These are phyloP conservation scores for Penicillium canariense DNA, from an alignment of 495 filamentous ascomycete genomes.

Conservation along the genomic window DNA sequence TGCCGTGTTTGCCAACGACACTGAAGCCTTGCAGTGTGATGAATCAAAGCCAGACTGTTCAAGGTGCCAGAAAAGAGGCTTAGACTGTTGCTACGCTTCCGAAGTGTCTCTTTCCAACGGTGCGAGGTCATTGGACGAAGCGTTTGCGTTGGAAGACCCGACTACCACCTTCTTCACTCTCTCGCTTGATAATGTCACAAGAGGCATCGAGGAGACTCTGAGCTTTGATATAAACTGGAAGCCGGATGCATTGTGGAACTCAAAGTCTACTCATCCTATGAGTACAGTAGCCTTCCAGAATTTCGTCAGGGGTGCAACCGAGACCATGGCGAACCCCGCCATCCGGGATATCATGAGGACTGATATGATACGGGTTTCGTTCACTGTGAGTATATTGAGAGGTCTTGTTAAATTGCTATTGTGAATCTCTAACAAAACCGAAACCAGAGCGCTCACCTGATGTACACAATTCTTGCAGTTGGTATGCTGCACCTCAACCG, in stretches of 20 bases:
- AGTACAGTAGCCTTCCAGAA: slow-evolving; percentile 31
- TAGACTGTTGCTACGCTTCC: slow-evolving; percentile 23
- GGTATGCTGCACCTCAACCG: slow-evolving; percentile 42
- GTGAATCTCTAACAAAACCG: neutral
- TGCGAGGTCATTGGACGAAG: neutral
- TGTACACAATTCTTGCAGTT: slow-evolving; percentile 44
- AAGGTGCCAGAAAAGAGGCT: slow-evolving; percentile 23
- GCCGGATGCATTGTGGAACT: neutral
- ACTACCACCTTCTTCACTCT: slow-evolving; percentile 14
- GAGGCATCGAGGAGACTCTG: slow-evolving; percentile 13
- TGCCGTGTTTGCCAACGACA: neutral
- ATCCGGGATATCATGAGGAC: slow-evolving; percentile 35
- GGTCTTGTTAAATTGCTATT: neutral
- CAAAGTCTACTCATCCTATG: neutral
- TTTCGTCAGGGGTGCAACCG: slow-evolving; percentile 31
- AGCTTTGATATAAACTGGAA: slow-evolving; percentile 1
- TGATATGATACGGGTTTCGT: slow-evolving; percentile 40
- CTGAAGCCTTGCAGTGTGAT: slow-evolving; percentile 28
- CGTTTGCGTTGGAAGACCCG: neutral
- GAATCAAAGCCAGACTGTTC: slow-evolving; percentile 30
- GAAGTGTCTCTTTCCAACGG: neutral
- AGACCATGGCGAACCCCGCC: slow-evolving; percentile 26
- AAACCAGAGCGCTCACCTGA: slow-evolving; percentile 39
- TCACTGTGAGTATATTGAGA: slow-evolving; percentile 25
- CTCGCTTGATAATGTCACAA: slow-evolving; percentile 17